These are phyloP conservation scores for Diospyros lotus DNA, from an alignment of 148 eudicot species.

Conservation along the genomic window DNA sequence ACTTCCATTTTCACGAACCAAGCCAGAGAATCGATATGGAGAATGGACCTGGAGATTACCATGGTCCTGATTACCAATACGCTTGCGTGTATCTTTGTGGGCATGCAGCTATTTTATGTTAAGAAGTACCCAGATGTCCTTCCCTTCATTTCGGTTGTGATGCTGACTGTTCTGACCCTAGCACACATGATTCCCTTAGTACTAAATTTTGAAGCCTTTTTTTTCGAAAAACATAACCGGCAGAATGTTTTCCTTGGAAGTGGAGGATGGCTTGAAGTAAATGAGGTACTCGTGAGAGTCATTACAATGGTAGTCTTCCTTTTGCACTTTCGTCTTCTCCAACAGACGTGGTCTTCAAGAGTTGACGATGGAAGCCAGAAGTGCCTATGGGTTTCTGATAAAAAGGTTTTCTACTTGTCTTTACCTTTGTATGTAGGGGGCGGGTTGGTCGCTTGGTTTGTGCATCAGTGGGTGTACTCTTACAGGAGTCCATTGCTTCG, in stretches of 20 bases:
- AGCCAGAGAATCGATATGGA: slow-evolving; percentile 59
- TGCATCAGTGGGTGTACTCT: slow-evolving; percentile 42
- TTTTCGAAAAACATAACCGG: slow-evolving; percentile 40
- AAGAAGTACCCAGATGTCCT: slow-evolving; percentile 55
- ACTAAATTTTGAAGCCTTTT: slow-evolving; percentile 79
- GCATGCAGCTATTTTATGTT: slow-evolving; percentile 67
- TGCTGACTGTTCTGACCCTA: slow-evolving; percentile 65
- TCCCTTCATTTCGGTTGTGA: slow-evolving; percentile 65
- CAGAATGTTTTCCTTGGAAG: slow-evolving; percentile 50
- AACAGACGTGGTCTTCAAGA: slow-evolving; percentile 74
- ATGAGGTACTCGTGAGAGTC: slow-evolving; percentile 80
- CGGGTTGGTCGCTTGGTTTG: slow-evolving; percentile 58
- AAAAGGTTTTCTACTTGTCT: slow-evolving; percentile 51
- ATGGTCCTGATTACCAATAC: slow-evolving; percentile 87
- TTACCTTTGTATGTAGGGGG: slow-evolving; percentile 55
- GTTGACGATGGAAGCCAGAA: slow-evolving; percentile 31
- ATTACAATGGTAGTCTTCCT: slow-evolving; percentile 92
- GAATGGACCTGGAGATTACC: slow-evolving; percentile 83
- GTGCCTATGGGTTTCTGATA: slow-evolving; percentile 54
- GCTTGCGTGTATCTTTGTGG: slow-evolving; percentile 65
- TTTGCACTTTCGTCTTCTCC: slow-evolving; percentile 74
- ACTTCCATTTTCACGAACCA: slow-evolving; percentile 46
- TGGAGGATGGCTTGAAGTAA: slow-evolving; percentile 87
- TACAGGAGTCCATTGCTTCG: slow-evolving; percentile 3
- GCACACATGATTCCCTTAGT: slow-evolving; percentile 78